These are phyloP conservation scores for Colletotrichum sp. DNA, from an alignment of 2,329 filamentous ascomycete species.

Conservation along the genomic window DNA sequence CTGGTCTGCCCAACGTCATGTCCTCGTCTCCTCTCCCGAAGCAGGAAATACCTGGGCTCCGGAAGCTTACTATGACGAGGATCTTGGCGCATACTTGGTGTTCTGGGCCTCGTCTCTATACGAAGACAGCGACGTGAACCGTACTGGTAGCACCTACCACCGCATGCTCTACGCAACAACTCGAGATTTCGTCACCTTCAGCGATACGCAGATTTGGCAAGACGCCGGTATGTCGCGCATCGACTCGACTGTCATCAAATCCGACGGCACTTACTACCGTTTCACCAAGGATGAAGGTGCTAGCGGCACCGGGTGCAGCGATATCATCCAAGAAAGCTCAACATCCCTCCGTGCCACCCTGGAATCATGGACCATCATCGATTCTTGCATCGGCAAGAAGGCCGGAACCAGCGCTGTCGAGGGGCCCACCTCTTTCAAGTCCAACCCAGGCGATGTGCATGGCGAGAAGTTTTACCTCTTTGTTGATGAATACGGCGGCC, in stretches of 20 bases:
- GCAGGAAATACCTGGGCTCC: constrained; percentile 61
- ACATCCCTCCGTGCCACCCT: constrained; percentile 42
- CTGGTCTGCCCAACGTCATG: constrained; percentile 56
- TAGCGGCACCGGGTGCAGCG: constrained; percentile 50
- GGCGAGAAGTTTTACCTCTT: constrained; percentile 61
- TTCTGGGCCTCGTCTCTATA: constrained; percentile 53
- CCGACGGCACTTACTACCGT: constrained; percentile 47
- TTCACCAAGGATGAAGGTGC: constrained; percentile 61
- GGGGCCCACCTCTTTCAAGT: constrained; percentile 55
- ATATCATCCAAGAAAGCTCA: constrained; percentile 59
- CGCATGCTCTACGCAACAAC: constrained; percentile 58
- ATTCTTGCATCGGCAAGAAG: constrained; percentile 53
- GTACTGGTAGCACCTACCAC: constrained; percentile 49
- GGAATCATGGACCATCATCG: constrained; percentile 45
- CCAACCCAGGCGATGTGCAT: constrained; percentile 51
- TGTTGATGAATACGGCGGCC: constrained; percentile 55
- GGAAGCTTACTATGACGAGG: constrained; percentile 53
- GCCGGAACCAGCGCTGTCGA: constrained; percentile 54
- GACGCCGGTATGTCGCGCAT: constrained; percentile 55
- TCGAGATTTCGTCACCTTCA: constrained; percentile 54
- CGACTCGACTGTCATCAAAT: constrained; percentile 54
- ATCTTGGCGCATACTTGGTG: constrained; percentile 44
- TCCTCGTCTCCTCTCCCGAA: constrained; percentile 50
- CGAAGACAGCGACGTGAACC: constrained; percentile 37
- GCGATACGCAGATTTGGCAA: constrained; percentile 52